Evolutionary conservation across 305 asterid genomes (phyloP), one percentile per base, ranked within the genome.

Genomic region (Solanum hybrid): DNA sequence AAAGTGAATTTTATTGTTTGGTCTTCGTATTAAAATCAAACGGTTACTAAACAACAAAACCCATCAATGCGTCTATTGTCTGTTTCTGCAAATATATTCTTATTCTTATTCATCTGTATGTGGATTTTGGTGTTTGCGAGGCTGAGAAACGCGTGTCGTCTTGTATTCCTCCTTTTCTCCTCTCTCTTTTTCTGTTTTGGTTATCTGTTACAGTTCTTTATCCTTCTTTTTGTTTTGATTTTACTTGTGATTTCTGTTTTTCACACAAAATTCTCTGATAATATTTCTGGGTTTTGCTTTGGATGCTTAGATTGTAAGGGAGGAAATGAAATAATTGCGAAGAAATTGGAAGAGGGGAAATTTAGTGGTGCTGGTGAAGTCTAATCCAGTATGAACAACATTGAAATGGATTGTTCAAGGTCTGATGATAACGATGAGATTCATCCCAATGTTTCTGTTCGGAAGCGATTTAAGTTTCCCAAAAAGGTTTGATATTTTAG

Each of bases 401-500:
- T 86, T 42, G 89, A 90, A 89, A 95, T 95, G 97, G 95, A 91
- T 88, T 93, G 93, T 88, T 92, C 89, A 91, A 94, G 93, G 89
- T 91, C 92, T 86, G 91, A 80, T 29, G 90, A 89, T 89, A 95
- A 93, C 88, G 94, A 91, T 89, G 96, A 91, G 86, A 91, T 92
- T 91, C 95, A 90, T 88, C 91, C 88, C 7, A 88, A 91, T 87
- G 80, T 89, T 31, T 77, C 93, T 34, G 91, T 89, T 81, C 90
- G 90, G 71, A 93, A 56, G 79, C 90, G 89, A 85, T 84, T 69
- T 89, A 93, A 92, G 88, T 89, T 91, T 42, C 91, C 95, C 27
- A 91, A 87, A 88, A 94, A 90, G 97, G 98, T 96, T 88, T 89
- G 79, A 36, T 9, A 79, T 60, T 85, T 72, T 13, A 46, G 38